Conservation (phyloP, 1,284 basidiomycete genomes). For the Ustilago vetiveriae region DNA sequence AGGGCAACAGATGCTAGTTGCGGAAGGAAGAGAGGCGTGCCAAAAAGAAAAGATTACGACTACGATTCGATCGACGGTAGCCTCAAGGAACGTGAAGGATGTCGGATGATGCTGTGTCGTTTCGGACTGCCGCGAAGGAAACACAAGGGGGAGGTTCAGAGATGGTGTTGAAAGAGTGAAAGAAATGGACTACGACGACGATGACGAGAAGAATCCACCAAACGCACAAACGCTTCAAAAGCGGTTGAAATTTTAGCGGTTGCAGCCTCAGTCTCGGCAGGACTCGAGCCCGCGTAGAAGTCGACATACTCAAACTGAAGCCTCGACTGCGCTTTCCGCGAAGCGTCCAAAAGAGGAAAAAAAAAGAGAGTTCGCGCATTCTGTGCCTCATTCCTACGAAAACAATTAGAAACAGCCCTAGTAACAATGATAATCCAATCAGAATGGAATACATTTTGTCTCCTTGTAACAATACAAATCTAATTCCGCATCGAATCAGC, state of each 20-base stretch:
- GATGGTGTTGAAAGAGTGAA: slow-evolving; percentile 2
- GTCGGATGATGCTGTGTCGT: too few species aligned
- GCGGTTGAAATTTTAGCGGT: not conserved
- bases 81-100: not conserved
- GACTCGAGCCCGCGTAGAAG: not conserved
- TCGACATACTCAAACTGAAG: not conserved
- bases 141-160: not conserved
- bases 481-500: too few species aligned
- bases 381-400: not conserved
- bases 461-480: too few species aligned
- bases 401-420: not conserved
- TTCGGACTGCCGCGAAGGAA: too few species aligned
- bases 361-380: not conserved
- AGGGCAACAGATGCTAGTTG: too few species aligned
- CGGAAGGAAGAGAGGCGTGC: too few species aligned
- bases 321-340: not conserved
- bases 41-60: not conserved
- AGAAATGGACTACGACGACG: not conserved
- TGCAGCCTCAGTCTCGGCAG: not conserved
- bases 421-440: too few species aligned
- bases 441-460: too few species aligned
- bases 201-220: slow-evolving; percentile 12
- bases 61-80: not conserved
- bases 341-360: too few species aligned
- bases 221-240: not conserved